Percentiles rank a stretch among this genome's conserved stretches.
Evolutionary conservation across 495 filamentous ascomycete genomes (phyloP).

Genomic region (Alectoria sarmentosa): DNA sequence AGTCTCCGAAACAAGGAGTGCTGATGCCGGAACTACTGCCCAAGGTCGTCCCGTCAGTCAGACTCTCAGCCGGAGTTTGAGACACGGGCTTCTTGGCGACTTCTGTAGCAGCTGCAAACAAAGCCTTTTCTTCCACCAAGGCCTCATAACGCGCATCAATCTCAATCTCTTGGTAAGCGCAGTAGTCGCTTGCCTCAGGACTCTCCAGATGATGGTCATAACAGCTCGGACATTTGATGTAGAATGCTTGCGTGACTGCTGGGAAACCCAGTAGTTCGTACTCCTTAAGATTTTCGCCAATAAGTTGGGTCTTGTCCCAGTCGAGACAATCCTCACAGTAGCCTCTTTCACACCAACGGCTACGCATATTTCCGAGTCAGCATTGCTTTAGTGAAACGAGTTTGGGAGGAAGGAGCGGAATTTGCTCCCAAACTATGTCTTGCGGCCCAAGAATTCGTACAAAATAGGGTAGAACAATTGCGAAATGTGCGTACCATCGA

Average conservation of each 20-base stretch:
- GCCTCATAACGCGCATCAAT: conserved; percentile 25
- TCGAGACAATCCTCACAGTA: conserved; percentile 60
- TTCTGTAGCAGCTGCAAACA: conserved; percentile 16
- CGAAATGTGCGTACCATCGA: conserved; percentile 26
- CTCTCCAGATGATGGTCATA: conserved; percentile 32
- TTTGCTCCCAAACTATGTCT: too few relatives aligned
- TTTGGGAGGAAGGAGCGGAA: too few relatives aligned
- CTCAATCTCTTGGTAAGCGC: conserved; percentile 17
- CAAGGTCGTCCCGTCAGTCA: conserved; percentile 38
- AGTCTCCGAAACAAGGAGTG: conserved; percentile 27
- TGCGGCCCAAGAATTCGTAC: too few relatives aligned
- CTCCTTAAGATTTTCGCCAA: conserved; percentile 46
- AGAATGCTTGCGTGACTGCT: conserved; percentile 40
- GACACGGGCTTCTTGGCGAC: conserved; percentile 11
- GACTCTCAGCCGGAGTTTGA: conserved; percentile 25
- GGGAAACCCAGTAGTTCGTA: conserved; percentile 44
- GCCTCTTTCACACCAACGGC: conserved; percentile 48
- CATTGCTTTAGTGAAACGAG: too few relatives aligned
- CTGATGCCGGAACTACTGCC: conserved; percentile 28
- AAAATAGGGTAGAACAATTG: too few relatives aligned
- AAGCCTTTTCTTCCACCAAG: conserved; percentile 20
- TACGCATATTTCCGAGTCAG: too few relatives aligned
- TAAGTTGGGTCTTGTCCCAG: conserved; percentile 42
- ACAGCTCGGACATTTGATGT: conserved; percentile 43
- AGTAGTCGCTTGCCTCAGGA: conserved; percentile 28